Conservation (phyloP, 371 early-diverging fungal genomes). For the Mortierella sp. region DNA sequence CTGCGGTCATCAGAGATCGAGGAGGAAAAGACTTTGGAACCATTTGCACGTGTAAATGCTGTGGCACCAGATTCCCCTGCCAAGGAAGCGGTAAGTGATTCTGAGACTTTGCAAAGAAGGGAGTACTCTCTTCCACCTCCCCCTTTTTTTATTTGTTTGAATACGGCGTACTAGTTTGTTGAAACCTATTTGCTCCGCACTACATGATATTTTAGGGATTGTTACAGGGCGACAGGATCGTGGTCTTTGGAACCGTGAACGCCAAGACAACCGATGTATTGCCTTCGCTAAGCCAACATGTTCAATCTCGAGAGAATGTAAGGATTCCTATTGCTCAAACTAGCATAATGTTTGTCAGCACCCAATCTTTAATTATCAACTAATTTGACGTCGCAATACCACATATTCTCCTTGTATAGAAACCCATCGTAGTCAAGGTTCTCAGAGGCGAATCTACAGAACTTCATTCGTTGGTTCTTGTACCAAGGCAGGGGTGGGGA, state of each 20-base stretch:
- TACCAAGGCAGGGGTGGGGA: slow-evolving; percentile 77
- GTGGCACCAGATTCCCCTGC: slow-evolving; percentile 91
- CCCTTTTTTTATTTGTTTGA: no score
- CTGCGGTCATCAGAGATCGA: slow-evolving; percentile 1
- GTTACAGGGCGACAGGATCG: slow-evolving; percentile 70
- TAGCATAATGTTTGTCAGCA: not conserved
- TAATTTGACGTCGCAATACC: not conserved
- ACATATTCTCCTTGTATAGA: slow-evolving; percentile 30
- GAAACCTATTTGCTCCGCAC: not conserved
- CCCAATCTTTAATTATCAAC: not conserved
- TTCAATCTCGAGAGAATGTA: slow-evolving; percentile 70
- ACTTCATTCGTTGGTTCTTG: slow-evolving; percentile 58
- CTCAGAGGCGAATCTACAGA: slow-evolving; percentile 54
- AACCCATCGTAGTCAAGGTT: slow-evolving; percentile 62
- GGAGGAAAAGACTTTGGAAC: slow-evolving; percentile 28
- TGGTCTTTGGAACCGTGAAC: slow-evolving; percentile 71
- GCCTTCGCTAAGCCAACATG: slow-evolving; percentile 65
- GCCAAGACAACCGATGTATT: slow-evolving; percentile 62
- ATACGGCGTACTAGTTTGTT: no score
- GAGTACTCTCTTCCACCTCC: not conserved
- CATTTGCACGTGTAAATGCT: slow-evolving; percentile 86
- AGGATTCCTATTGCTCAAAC: not conserved
- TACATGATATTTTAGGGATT: slow-evolving; percentile 62
- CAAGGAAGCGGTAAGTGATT: slow-evolving; percentile 61
- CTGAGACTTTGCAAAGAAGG: no score